Evolutionary conservation across 768 basidiomycete genomes (phyloP), one percentile per base, ranked within the genome.

Genomic region (Harrya chromipes): DNA sequence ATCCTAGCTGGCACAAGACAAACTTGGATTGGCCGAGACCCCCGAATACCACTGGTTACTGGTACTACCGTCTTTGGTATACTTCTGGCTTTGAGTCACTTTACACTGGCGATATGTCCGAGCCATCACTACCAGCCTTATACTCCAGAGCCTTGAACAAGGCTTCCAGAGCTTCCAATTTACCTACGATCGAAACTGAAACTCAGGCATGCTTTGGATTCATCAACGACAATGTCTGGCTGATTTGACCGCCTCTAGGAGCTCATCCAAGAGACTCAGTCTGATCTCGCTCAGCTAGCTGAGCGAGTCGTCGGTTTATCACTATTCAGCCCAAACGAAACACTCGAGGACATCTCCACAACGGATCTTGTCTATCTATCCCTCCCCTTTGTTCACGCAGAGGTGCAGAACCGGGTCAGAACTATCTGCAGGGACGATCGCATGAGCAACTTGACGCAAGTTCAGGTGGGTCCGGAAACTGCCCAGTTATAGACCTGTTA

Each of bases 321-420:
- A 0, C 69, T 94, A 31, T 92, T 94, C 71, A 93, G 90, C 50
- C 74, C 84, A 4, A 94, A 94, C 60, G 92, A 95, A 61, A 75
- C 74, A 0, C 70, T 93, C 16, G 87, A 91, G 39, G 92, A 95
- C 65, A 82, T 95, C 47, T 74, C 87, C 3, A 90, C 91, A 2
- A 69, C 74, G 29, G 82, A 93, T 70, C 70, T 94, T 31, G 70
- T 85, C 2, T 94, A 90, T 67, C 74, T 95, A 11, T 73, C 83
- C 35, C 81, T 90, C 4, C 84, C 87, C 0, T 93, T 78, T 60
- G 75, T 83, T 19, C 63, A 73, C 31, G 80, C 85, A 17, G 85
- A 92, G 55, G 75, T 87, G 23, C 76, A 83, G 58, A 77, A 80
- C 39, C 80, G 84, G 39, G 64, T 81, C 35, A 73, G 73, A 63